Base-by-base conservation (phyloP, 129 eudicot species). In the Deinandra increscens region DNA sequence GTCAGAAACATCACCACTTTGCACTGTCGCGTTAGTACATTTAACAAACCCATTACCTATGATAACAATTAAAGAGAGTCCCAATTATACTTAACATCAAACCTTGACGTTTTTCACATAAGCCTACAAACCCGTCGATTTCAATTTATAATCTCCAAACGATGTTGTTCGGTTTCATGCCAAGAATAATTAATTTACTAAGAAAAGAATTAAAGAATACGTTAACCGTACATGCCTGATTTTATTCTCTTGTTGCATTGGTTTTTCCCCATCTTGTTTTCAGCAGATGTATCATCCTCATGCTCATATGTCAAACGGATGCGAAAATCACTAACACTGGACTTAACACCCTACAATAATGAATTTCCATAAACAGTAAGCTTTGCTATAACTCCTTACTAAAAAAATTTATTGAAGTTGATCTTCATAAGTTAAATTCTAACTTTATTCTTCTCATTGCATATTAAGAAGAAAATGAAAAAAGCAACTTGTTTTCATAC, bases 311-410 rank as follows among this genome's bases (percentile, higher is more conserved):
- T 83, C 80, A 89, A 79, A 36, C 91, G 95, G 72, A 89, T 66
- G 64, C 83, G 95, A 42, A 85, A 87, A 58, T 96, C 85, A 84
- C 93, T 80, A 44, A 7, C 37, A 71, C 80, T 69, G 2, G 85
- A 83, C 75, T 82, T 84, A 58, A 79, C 81, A 79, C 81, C 97
- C 99, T 94, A 87, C 81, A 81, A n/a, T n/a, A n/a, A n/a, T n/a
- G n/a, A n/a, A n/a, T n/a, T 34, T 58, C 29, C 60, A 62, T 78
- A 69, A 76, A 49, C 33, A 83, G 48, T 29, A 44, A 66, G 36
- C 49, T 64, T 67, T 66, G 60, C 55, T 38, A 33, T 36, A 29
- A 39, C 44, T 26, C 13, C 74, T 55, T 67, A 45, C 50, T 17
- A 53, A 19, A 65, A 9, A 58, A 23, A 56, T 31, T 26, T 56